phyloP scores from a whole-genome alignment of 805 yeast genomes.

The Scheffersomyces amazonensis region DNA sequence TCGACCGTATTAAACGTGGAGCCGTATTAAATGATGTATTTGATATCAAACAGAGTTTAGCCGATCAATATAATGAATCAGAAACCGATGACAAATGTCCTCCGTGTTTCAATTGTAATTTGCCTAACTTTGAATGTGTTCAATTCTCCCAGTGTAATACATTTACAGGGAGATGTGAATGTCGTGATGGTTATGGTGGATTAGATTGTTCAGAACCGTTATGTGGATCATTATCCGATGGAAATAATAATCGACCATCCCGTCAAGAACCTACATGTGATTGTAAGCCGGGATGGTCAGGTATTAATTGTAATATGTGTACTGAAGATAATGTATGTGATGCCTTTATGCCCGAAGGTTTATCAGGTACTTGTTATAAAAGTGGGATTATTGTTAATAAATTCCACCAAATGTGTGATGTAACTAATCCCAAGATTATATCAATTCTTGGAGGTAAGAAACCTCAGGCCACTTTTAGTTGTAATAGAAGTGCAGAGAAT shows the following conservation, averaged over 20 bases:
- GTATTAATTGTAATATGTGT: slow-evolving; percentile 92
- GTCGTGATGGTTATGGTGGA: slow-evolving; percentile 92
- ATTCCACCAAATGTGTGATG: slow-evolving; percentile 90
- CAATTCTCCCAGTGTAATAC: slow-evolving; percentile 89
- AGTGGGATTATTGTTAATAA: slow-evolving; percentile 79
- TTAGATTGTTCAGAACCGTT: slow-evolving; percentile 84
- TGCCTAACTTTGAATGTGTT: slow-evolving; percentile 85
- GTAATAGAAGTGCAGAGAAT: slow-evolving; percentile 59
- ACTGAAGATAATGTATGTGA: slow-evolving; percentile 71
- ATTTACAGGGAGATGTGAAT: slow-evolving; percentile 87
- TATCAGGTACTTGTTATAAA: slow-evolving; percentile 85
- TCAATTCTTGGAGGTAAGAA: slow-evolving; percentile 73
- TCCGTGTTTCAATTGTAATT: slow-evolving; percentile 92
- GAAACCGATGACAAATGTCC: slow-evolving; percentile 56
- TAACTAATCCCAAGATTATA: slow-evolving; percentile 83
- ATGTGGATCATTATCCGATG: slow-evolving; percentile 79
- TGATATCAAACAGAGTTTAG: slow-evolving; percentile 9
- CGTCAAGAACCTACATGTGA: slow-evolving; percentile 58
- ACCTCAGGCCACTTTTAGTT: slow-evolving; percentile 91
- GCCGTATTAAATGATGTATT: slow-evolving; percentile 24
- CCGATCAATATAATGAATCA: slow-evolving; percentile 4
- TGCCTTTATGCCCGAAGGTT: slow-evolving; percentile 80
- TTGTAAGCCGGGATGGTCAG: slow-evolving; percentile 87
- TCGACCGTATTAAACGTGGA: slow-evolving; percentile 19
- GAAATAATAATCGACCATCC: slow-evolving; percentile 59